These are phyloP conservation scores for Aureobasidium subglaciale DNA, from an alignment of 2,329 filamentous ascomycete genomes.

Conservation along the genomic window DNA sequence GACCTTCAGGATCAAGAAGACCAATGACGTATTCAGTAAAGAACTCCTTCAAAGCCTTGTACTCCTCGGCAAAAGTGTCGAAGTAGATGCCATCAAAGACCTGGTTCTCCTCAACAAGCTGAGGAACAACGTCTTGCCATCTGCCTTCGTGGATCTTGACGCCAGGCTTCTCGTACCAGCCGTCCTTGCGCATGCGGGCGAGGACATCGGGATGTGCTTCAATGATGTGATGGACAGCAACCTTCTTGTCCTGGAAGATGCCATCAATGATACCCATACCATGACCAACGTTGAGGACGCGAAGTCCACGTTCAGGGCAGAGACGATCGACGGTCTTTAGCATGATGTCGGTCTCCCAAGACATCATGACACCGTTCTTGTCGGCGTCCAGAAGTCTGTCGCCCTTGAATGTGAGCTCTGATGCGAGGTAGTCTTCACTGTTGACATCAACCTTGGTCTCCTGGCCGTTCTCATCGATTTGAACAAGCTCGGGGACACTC, in stretches of 20 bases:
- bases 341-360: slow-evolving; percentile 47
- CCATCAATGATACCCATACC: slow-evolving; percentile 47
- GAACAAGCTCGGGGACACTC: slow-evolving; percentile 22
- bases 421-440: slow-evolving; percentile 43
- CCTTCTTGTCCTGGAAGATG: slow-evolving; percentile 39
- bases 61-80: slow-evolving; percentile 95
- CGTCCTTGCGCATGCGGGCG: slow-evolving; percentile 37
- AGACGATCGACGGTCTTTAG: slow-evolving; percentile 38
- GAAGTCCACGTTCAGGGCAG: slow-evolving; percentile 31
- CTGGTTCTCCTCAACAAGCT: slow-evolving; percentile 35
- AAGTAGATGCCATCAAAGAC: slow-evolving; percentile 66
- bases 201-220: slow-evolving; percentile 46
- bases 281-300: slow-evolving; percentile 44
- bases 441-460: slow-evolving; percentile 28
- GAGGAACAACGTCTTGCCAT: slow-evolving; percentile 44
- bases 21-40: slow-evolving; percentile 82
- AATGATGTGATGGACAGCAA: slow-evolving; percentile 43
- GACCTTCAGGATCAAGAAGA: slow-evolving; percentile 56
- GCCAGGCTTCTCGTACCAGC: slow-evolving; percentile 43
- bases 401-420: slow-evolving; percentile 41
- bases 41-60: slow-evolving; percentile 74
- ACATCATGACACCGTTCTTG: slow-evolving; percentile 48
- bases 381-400: slow-evolving; percentile 42
- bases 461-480: slow-evolving; percentile 23
- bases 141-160: slow-evolving; percentile 43